Evolutionary conservation across 768 basidiomycete genomes (phyloP).

Genomic region (Floccularia luteovirens): DNA sequence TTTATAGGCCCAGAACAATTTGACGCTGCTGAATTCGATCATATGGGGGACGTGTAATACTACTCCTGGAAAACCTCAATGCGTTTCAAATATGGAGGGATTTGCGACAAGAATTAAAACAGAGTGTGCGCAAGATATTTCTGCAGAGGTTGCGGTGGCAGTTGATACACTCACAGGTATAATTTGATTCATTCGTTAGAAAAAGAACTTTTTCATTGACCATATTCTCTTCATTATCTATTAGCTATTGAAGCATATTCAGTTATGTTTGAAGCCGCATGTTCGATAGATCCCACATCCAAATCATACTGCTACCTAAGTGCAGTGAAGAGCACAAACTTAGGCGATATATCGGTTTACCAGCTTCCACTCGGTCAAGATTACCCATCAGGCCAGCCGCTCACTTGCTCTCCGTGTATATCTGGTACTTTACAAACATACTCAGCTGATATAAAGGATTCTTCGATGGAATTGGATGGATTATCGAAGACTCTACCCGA

Average conservation of each 20-base stretch:
- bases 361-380: conserved; percentile 50
- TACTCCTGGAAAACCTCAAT: conserved; percentile 34
- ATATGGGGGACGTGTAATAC: conserved; percentile 83
- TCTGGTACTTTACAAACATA: conserved; percentile 52
- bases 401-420: conserved; percentile 60
- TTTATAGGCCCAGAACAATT: conserved; percentile 53
- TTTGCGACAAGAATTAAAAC: conserved; percentile 42
- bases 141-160: conserved; percentile 41
- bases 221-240: conserved; percentile 1
- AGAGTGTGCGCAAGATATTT: conserved; percentile 52
- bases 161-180: conserved; percentile 48
- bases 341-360: conserved; percentile 71
- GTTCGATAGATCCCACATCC: conserved; percentile 46
- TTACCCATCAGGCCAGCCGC: conserved; percentile 40
- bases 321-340: conserved; percentile 47
- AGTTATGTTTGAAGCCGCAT: conserved; percentile 55
- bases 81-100: conserved; percentile 60
- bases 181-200: conserved; percentile 10
- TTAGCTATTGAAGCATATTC: conserved; percentile 56
- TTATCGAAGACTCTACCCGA: too few species aligned
- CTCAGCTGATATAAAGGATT: conserved; percentile 29
- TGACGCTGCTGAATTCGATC: conserved; percentile 55
- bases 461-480: conserved; percentile 11
- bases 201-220: neutral
- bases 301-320: conserved; percentile 70